A percentile compares a stretch with the other conserved stretches of the same genome.
phyloP scores from a whole-genome alignment of 108 stramenopile species.

The Mediolabrus comicus region DNA sequence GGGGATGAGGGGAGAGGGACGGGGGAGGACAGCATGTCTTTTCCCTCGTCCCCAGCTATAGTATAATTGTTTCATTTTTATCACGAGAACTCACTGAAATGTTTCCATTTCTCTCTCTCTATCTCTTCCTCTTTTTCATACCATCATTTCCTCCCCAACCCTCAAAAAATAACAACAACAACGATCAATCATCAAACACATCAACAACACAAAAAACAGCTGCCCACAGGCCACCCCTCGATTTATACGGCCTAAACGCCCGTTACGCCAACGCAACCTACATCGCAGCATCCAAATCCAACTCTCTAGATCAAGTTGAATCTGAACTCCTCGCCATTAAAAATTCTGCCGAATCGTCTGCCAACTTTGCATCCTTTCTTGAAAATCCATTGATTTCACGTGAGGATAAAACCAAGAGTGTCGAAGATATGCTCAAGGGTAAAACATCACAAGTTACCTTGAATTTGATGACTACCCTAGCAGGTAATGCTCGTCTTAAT shows the following conservation, averaged over 20 bases:
- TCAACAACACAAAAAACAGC: constrained; percentile 1
- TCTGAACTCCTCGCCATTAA: constrained; percentile 79
- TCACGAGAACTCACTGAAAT: no score
- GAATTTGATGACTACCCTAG: constrained; percentile 91
- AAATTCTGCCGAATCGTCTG: constrained; percentile 53
- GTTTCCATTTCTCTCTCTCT: no score
- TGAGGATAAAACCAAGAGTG: constrained; percentile 63
- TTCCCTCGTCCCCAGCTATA: no score
- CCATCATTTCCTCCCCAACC: neutral
- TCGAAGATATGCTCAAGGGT: constrained; percentile 59
- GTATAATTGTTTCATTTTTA: no score
- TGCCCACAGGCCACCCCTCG: constrained; percentile 81
- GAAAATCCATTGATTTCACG: constrained; percentile 90
- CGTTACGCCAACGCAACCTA: constrained; percentile 97
- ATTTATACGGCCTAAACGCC: constrained; percentile 90
- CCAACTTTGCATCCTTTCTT: constrained; percentile 73
- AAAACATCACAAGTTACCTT: constrained; percentile 74
- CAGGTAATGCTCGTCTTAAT: constrained; percentile 89
- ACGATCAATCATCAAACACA: neutral
- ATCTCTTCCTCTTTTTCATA: no score
- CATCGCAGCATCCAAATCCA: constrained; percentile 86
- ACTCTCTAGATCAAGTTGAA: constrained; percentile 84
- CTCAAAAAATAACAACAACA: no score
- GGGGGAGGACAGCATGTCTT: no score
- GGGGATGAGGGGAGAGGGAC: neutral